Evolutionary conservation across 2,329 filamentous ascomycete genomes (phyloP).

Genomic region (Venturia oleaginea): DNA sequence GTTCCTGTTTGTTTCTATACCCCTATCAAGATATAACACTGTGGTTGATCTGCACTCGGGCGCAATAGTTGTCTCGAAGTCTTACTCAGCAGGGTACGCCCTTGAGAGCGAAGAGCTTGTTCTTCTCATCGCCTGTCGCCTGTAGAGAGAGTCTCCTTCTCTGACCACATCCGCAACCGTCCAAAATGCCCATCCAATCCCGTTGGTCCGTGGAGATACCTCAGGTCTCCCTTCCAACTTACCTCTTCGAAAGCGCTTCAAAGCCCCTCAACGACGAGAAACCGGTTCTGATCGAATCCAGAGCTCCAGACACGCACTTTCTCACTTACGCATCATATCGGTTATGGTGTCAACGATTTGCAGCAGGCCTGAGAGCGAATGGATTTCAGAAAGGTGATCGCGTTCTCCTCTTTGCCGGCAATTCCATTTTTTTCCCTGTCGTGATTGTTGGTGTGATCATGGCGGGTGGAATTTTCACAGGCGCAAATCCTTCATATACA

Average conservation of each 20-base stretch:
- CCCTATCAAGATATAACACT: not conserved
- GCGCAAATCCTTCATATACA: constrained; percentile 63
- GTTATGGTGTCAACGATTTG: constrained; percentile 62
- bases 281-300: constrained; percentile 53
- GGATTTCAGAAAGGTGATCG: constrained; percentile 61
- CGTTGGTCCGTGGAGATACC: constrained; percentile 40
- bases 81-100: not conserved
- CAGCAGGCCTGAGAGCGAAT: constrained; percentile 53
- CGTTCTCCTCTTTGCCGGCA: constrained; percentile 64
- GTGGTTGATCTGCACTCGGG: not conserved
- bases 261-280: constrained; percentile 34
- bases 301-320: constrained; percentile 56
- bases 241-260: constrained; percentile 43
- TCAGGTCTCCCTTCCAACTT: constrained; percentile 35
- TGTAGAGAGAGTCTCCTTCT: not conserved
- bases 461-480: constrained; percentile 70
- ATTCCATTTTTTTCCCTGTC: constrained; percentile 63
- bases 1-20: not conserved
- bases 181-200: constrained; percentile 43
- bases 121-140: not conserved
- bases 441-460: constrained; percentile 66
- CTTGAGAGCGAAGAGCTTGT: not conserved
- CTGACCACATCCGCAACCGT: not conserved
- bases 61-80: not conserved
- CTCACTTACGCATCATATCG: constrained; percentile 58